Conservation (phyloP, 352 stramenopile species). For the Hyaloperonospora brassicae region DNA sequence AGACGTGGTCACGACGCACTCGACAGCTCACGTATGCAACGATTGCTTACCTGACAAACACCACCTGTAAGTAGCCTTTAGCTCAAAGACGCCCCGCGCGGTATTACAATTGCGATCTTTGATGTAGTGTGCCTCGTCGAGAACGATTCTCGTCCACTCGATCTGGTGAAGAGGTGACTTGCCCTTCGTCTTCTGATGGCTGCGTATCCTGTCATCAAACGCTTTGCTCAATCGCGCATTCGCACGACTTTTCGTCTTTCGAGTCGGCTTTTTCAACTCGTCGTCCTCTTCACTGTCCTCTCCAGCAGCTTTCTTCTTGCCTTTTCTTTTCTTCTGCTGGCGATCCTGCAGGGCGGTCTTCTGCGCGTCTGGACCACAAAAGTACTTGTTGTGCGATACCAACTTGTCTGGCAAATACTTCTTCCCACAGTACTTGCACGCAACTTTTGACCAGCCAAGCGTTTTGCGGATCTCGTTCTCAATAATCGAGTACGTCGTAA, state of each 20-base stretch:
- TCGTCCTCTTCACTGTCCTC: conserved; percentile 59
- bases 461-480: conserved; percentile 87
- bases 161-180: conserved; percentile 89
- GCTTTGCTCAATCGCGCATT: conserved; percentile 27
- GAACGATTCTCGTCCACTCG: conserved; percentile 94
- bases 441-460: conserved; percentile 61
- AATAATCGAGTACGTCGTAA: conserved; percentile 97
- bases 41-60: conserved; percentile 90
- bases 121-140: conserved; percentile 95
- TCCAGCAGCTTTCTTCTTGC: conserved; percentile 51
- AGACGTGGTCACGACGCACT: neutral
- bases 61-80: conserved; percentile 96
- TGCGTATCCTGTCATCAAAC: conserved; percentile 22
- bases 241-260: conserved; percentile 29
- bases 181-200: conserved; percentile 27
- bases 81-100: conserved; percentile 93
- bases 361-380: conserved; percentile 94
- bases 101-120: conserved; percentile 92
- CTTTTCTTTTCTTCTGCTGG: conserved; percentile 55
- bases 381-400: conserved; percentile 93
- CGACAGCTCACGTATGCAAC: neutral
- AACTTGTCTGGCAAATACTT: conserved; percentile 92
- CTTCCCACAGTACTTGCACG: conserved; percentile 94
- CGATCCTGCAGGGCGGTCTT: conserved; percentile 90
- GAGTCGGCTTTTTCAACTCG: conserved; percentile 45